Evolutionary conservation across 805 yeast species (phyloP), one percentile per base, ranked within the genome.

Genomic region (Jamesozyma gamospora): DNA sequence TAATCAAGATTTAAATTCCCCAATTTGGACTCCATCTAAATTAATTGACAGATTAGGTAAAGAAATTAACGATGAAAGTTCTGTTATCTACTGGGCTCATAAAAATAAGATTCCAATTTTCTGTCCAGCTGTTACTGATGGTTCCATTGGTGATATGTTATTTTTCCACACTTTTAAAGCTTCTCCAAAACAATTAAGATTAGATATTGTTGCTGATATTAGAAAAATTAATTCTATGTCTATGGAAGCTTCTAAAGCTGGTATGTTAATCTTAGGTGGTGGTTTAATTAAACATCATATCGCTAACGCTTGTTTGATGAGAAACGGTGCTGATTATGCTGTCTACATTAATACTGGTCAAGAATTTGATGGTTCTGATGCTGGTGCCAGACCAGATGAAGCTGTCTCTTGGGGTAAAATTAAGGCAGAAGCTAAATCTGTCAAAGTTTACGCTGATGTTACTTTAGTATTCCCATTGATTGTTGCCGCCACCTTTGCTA

Each of bases 371-470:
- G 98, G 98, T 35, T 85, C 96, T 18, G 98, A 92, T 63, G 97
- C 98, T 10, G 98, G 98, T 48, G 98, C 98, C 5, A 77, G 98
- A 60, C 97, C 97, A 1, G 98, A 92, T 61, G 99, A 92, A 66
- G 98, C 98, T 21, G 82, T 92, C 39, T 82, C 95, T 30, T 92
- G 99, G 99, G 99, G 99, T 48, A 92, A 92, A 64, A 92, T 92
- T 64, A 88, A 86, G 66, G 82, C 95, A 5, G 95, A 86, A 32
- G 99, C 98, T 25, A 76, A 75, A 54, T 75, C 80, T 44, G 94
- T 87, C 41, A 92, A 92, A 66, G 88, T 92, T 34, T 92, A 84
- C 53, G 94, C 95, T 13, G 99, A 92, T 60, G 99, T 85, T 14
- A 82, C 96, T 11, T 70, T 86, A 25, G 97, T 92, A 14, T 83